Evolutionary conservation across 2,329 filamentous ascomycete genomes (phyloP).

Genomic region (Epichloe aotearoae): DNA sequence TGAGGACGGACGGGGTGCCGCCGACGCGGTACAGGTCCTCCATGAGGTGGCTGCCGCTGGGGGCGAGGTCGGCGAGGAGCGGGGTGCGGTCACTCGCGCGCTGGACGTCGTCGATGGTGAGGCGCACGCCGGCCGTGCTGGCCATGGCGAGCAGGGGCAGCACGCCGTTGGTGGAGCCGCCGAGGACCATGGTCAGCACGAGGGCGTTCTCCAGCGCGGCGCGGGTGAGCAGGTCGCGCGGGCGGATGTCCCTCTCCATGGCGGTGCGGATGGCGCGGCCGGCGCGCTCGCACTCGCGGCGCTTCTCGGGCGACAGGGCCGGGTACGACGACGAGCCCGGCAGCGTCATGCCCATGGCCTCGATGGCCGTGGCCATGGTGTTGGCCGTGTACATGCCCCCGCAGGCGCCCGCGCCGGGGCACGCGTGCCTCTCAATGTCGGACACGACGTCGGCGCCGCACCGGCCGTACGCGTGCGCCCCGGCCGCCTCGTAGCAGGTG

Average conservation of each 20-base stretch:
- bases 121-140: constrained; percentile 61
- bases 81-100: constrained; percentile 71
- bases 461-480: constrained; percentile 72
- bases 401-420: constrained; percentile 41
- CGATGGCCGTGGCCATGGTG: constrained; percentile 80
- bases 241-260: constrained; percentile 72
- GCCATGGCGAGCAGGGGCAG: constrained; percentile 88
- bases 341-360: constrained; percentile 75
- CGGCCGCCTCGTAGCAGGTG: constrained; percentile 77
- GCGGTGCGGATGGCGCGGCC: constrained; percentile 66
- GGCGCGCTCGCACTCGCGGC: constrained; percentile 72
- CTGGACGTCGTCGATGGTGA: constrained; percentile 74
- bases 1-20: constrained; percentile 70
- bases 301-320: constrained; percentile 68
- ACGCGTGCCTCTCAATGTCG: constrained; percentile 69
- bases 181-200: constrained; percentile 83
- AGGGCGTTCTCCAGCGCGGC: constrained; percentile 78
- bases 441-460: constrained; percentile 67
- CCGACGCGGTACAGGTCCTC: constrained; percentile 78
- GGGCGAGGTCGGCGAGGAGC: constrained; percentile 74
- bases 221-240: constrained; percentile 67
- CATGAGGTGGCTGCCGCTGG: constrained; percentile 75
- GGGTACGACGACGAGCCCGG: constrained; percentile 78
- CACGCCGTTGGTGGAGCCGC: constrained; percentile 79
- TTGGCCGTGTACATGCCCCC: constrained; percentile 43